phyloP scores from a whole-genome alignment of 179 eudicot genomes.

The Pouteria campechiana region DNA sequence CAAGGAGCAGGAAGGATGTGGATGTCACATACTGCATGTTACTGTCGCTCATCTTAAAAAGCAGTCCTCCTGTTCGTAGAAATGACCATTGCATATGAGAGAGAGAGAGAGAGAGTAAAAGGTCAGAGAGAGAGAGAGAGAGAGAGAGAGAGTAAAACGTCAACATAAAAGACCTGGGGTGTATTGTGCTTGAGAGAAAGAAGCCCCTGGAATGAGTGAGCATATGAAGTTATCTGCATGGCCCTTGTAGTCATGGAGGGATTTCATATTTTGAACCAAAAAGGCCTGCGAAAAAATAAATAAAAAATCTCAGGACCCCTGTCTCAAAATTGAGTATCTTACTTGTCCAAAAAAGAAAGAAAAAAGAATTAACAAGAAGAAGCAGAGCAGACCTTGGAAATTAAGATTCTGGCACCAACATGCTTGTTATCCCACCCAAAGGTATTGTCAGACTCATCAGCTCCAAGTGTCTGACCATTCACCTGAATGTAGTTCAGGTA shows the following conservation, averaged over 20 bases:
- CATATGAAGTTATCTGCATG: constrained; percentile 86
- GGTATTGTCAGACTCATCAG: constrained; percentile 71
- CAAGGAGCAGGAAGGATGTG: constrained; percentile 58
- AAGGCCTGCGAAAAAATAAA: constrained; percentile 41
- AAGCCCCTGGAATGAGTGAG: constrained; percentile 72
- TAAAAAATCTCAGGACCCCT: neutral
- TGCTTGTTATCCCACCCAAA: constrained; percentile 99
- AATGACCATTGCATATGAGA: too few species aligned
- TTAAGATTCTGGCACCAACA: constrained; percentile 90
- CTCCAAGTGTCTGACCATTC: constrained; percentile 89
- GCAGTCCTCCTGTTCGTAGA: constrained; percentile 52
- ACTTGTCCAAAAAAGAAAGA: neutral
- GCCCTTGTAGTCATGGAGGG: constrained; percentile 75
- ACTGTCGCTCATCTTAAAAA: constrained; percentile 65
- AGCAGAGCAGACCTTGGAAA: constrained; percentile 54
- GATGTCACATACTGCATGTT: constrained; percentile 91
- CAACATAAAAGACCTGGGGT: constrained; percentile 37
- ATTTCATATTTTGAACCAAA: constrained; percentile 56
- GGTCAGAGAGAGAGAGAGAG: neutral
- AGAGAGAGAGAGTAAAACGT: constrained; percentile 1
- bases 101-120: neutral
- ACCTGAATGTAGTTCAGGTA: constrained; percentile 77
- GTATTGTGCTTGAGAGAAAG: constrained; percentile 54
- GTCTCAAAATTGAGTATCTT: neutral
- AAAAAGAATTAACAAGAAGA: neutral